Base-by-base conservation (phyloP, 2,329 filamentous ascomycete species). In the Neoscytalidium dimidiatum region DNA sequence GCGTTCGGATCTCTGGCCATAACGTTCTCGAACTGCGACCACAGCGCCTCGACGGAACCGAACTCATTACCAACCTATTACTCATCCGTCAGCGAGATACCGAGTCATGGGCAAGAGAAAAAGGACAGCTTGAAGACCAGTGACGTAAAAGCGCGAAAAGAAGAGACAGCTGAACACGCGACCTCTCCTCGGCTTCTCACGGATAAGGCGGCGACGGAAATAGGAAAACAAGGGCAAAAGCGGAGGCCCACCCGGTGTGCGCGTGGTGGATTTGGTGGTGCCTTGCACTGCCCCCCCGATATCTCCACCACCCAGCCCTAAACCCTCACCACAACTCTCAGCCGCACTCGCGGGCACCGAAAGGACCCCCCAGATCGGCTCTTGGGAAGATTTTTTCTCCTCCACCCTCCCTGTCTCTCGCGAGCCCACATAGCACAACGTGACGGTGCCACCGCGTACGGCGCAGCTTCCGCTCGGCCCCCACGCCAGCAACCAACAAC, bases 21-120 rank as follows among this genome's bases (percentile, higher is more conserved):
- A 71, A 98, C 94, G 70, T 90, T 91, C 80, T 99, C 95, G 74
- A 99, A 98, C 73, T 96, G 92, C 43, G 92, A 96, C 95, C 95
- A 99, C 17, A 99, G 85, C 31, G 92, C 93, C 78, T 99, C 95
- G 48, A 99, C 95, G 3, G 92, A 94, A n/a, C 91, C 90, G 79
- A 99, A 97, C 74, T 99, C 95, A 78, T 97, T 97, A 41, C 95
- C 95, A 61, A 99, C 89, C 89, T 92, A 17, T 28, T 19, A 2
- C 13, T 4, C 11, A 9, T 9, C 11, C 17, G 62, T 64, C 31
- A 64, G 62, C 19, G 26, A 5, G 49, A 52, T 33, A 17, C 28
- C 17, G 29, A 52, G 7, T 52, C 31, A 29, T 52, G n/a, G 28
- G 49, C 17, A 14, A 21, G 29, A 17, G 33, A 52, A 33, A 52